These are phyloP conservation scores for Colletotrichum agaves DNA, from an alignment of 2,329 filamentous ascomycete genomes.

Conservation along the genomic window DNA sequence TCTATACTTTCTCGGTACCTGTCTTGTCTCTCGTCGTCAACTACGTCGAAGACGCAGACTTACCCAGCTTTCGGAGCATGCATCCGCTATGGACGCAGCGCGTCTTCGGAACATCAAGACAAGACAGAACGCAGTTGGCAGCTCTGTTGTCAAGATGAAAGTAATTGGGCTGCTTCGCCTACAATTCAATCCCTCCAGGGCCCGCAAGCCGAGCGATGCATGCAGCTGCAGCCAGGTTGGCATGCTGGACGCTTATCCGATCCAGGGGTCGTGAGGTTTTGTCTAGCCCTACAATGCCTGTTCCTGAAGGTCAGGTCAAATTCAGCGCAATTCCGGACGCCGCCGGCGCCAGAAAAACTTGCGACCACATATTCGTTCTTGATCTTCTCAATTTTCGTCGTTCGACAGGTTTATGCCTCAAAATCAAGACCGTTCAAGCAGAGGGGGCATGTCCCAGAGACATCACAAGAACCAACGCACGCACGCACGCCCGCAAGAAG, in stretches of 20 bases:
- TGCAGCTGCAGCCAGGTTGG: conserved; percentile 23
- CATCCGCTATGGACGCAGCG: too few relatives aligned
- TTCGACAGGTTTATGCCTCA: neutral
- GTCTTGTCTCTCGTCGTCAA: too few relatives aligned
- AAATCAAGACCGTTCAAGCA: conserved; percentile 4
- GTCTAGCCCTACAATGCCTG: conserved; percentile 25
- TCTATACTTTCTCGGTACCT: too few relatives aligned
- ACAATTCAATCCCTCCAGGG: neutral
- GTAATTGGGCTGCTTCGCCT: neutral
- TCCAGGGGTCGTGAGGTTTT: conserved; percentile 1
- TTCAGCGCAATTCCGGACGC: conserved; percentile 17
- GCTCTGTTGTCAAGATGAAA: too few relatives aligned
- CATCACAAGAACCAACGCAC: conserved; percentile 13
- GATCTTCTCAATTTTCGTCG: conserved; percentile 1
- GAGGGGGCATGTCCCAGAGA: neutral
- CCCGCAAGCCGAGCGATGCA: conserved; percentile 24
- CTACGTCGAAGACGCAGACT: too few relatives aligned
- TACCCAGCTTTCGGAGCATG: too few relatives aligned
- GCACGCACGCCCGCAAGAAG: conserved; percentile 4
- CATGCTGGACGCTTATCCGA: conserved; percentile 21
- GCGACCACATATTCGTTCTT: neutral
- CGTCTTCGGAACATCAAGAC: too few relatives aligned
- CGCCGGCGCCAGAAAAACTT: conserved; percentile 3
- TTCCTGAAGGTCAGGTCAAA: conserved; percentile 9
- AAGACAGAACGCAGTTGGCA: too few relatives aligned